Evolutionary conservation across 306 rosid genomes (phyloP), one percentile per base, ranked within the genome.

Genomic region (Carpinus viminea): DNA sequence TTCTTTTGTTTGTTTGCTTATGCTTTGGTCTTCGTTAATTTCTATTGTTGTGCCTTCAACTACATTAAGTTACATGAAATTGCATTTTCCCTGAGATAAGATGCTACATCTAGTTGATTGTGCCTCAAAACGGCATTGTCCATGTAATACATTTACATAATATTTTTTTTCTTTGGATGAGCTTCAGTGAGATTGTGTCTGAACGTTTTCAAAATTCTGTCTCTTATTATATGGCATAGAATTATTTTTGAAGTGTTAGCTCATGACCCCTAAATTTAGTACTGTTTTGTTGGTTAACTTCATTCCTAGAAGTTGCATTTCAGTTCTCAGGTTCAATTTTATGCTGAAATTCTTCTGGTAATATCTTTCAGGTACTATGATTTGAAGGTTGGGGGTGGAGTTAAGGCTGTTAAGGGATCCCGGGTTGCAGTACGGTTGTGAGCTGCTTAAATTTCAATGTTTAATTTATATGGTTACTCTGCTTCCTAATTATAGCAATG

Each of bases 391-490:
- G 98, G 98, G 45, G 26, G 57, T 77, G 98, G 98, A 91, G 79
- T 86, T 47, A 81, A 91, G 89, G 98, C 98, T 13, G 92, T 82
- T 85, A 89, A 84, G 76, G 98, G 98, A 86, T 92, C 98, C 45
- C 97, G 97, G 77, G 98, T 94, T 74, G 98, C 98, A 85, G 98
- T 94, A 91, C 81, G 97, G 90, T 90, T 90, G 96, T 92, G 82
- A 85, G 75, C 83, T 83, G 83, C 86, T 90, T 87, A 78, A 84
- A 76, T 89, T 83, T 80, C 62, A 82, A 45, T 75, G 68, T 74
- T 87, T 38, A 52, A 53, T 50, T 52, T 66, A 38, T 34, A 66
- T 41, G 26, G 50, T 66, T 38, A 9, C 43, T 8, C 72, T 66
- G 48, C 51, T 66, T 66, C 50, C 28, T 66, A 41, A 48, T 48